phyloP scores from a whole-genome alignment of 169 alveolate species.

The Plasmodium cynomolgi region DNA sequence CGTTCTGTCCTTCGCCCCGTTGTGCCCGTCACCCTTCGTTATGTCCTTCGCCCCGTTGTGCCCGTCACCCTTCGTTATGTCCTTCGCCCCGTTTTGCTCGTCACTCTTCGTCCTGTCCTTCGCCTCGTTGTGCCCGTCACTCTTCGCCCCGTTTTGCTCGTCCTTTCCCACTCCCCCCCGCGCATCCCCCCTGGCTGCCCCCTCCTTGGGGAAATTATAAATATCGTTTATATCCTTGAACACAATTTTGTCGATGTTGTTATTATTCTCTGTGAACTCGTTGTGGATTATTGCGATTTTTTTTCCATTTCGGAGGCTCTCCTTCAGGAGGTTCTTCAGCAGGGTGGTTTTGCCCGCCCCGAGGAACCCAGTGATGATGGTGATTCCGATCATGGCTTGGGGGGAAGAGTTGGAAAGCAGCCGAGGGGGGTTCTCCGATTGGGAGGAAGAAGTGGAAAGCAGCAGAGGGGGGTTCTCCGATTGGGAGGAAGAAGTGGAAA shows the following conservation, averaged over 20 bases:
- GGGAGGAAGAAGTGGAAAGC: neutral
- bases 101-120: too few species aligned
- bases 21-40: too few species aligned
- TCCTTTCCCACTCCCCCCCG: neutral
- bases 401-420: neutral
- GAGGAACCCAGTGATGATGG: constrained; percentile 71
- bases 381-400: constrained; percentile 56
- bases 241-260: constrained; percentile 64
- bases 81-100: too few species aligned
- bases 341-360: constrained; percentile 75
- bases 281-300: constrained; percentile 75
- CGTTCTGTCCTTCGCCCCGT: neutral
- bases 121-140: neutral
- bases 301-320: constrained; percentile 33
- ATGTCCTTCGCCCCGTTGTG: too few species aligned
- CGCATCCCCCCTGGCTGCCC: too few species aligned
- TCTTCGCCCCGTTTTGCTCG: neutral
- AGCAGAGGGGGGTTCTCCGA: neutral
- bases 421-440: neutral
- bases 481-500: neutral
- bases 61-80: too few species aligned
- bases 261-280: constrained; percentile 67
- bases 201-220: constrained; percentile 51
- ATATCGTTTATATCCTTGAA: constrained; percentile 75
- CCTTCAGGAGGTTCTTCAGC: constrained; percentile 54